These are phyloP conservation scores for Microsporum audouinii DNA, from an alignment of 2,329 filamentous ascomycete genomes.

Conservation along the genomic window DNA sequence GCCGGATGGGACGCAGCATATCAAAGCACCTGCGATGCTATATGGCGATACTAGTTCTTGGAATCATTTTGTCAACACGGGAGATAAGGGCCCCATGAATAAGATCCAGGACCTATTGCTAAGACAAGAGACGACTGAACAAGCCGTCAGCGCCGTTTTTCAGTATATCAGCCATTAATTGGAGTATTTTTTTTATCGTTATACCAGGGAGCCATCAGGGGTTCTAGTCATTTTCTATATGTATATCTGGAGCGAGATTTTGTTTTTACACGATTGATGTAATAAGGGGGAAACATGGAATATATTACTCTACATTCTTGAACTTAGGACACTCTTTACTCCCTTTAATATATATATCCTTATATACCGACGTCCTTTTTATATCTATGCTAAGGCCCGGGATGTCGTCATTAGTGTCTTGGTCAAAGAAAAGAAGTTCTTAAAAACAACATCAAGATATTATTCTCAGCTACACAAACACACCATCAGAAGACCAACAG, in stretches of 20 bases:
- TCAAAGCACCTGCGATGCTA: conserved; percentile 88
- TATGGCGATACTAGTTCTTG: conserved; percentile 98
- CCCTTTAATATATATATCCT: too few relatives aligned
- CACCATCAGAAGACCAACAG: not conserved
- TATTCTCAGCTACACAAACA: not conserved
- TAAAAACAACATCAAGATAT: not conserved
- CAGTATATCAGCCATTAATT: conserved; percentile 88
- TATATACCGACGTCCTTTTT: not conserved
- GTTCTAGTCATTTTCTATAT: not conserved
- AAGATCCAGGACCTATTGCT: conserved; percentile 84
- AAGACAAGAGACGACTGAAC: conserved; percentile 68
- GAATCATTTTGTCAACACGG: conserved; percentile 89
- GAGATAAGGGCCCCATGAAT: conserved; percentile 53
- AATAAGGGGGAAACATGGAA: not conserved
- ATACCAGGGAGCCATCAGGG: not conserved
- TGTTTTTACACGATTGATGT: not conserved
- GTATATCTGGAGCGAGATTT: not conserved
- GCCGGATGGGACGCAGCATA: conserved; percentile 70
- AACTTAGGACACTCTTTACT: not conserved
- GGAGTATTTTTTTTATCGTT: not conserved
- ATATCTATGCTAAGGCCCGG: not conserved
- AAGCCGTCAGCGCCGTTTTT: conserved; percentile 85
- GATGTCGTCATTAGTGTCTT: conserved; percentile 1
- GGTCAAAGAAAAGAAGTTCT: not conserved
- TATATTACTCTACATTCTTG: not conserved